Conservation (phyloP, 768 basidiomycete genomes). For the Mrakia frigida region DNA sequence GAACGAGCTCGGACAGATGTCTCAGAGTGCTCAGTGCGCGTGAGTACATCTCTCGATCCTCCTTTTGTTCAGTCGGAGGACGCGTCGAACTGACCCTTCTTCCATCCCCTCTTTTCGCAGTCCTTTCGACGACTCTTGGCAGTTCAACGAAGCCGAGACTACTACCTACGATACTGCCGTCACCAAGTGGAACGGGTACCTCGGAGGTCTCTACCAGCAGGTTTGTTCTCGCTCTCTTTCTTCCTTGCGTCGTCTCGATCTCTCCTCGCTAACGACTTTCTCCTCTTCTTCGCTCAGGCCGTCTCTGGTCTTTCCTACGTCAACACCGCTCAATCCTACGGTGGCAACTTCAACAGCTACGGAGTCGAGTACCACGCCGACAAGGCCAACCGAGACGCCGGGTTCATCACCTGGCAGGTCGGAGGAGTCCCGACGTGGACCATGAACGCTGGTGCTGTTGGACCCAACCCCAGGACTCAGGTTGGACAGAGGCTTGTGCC, state of each 20-base stretch:
- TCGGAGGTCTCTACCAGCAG: slow-evolving; percentile 49
- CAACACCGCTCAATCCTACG: slow-evolving; percentile 48
- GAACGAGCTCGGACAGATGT: slow-evolving; percentile 58
- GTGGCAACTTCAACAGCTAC: slow-evolving; percentile 57
- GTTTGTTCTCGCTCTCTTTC: background rate
- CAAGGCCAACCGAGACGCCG: slow-evolving; percentile 58
- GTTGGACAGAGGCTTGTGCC: slow-evolving; percentile 65
- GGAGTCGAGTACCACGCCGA: slow-evolving; percentile 78
- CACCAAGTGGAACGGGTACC: slow-evolving; percentile 62
- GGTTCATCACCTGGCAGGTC: slow-evolving; percentile 79
- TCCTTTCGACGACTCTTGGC: slow-evolving; percentile 67
- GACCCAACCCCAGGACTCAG: slow-evolving; percentile 56
- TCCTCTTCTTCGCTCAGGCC: background rate
- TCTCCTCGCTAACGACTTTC: background rate
- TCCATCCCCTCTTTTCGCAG: background rate
- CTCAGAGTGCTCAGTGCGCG: slow-evolving; percentile 65
- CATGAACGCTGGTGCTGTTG: slow-evolving; percentile 60
- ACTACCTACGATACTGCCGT: slow-evolving; percentile 52
- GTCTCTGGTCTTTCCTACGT: slow-evolving; percentile 29
- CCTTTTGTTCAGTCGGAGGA: background rate
- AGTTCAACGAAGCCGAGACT: slow-evolving; percentile 56
- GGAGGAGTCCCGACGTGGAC: slow-evolving; percentile 66
- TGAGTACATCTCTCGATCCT: slow-evolving; percentile 32
- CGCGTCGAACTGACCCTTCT: background rate
- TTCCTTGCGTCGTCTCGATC: background rate